phyloP scores from a whole-genome alignment of 306 rosid genomes.

The Alnus glutinosa region DNA sequence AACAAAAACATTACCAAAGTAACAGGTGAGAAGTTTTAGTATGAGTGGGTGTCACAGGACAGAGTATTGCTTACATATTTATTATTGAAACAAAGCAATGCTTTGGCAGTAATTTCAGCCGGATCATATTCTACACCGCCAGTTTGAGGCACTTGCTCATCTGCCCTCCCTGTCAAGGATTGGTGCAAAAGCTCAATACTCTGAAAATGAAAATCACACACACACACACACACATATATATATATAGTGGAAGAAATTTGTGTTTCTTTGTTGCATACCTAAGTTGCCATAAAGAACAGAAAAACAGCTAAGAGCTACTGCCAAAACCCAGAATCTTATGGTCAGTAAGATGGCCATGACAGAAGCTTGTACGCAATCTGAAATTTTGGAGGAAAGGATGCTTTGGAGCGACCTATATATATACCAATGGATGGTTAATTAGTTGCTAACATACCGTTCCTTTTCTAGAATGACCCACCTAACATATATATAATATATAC shows the following conservation, averaged over 20 bases:
- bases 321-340: slow-evolving; percentile 36
- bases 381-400: background rate
- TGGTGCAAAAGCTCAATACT: background rate
- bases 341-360: slow-evolving; percentile 43
- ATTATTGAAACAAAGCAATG: slow-evolving; percentile 79
- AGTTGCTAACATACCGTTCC: slow-evolving; percentile 25
- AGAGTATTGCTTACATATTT: slow-evolving; percentile 51
- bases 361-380: slow-evolving; percentile 26
- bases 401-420: slow-evolving; percentile 23
- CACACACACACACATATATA: no score
- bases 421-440: slow-evolving; percentile 19
- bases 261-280: slow-evolving; percentile 35
- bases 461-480: slow-evolving; percentile 37
- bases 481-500: background rate
- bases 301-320: slow-evolving; percentile 35
- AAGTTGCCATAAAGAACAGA: slow-evolving; percentile 36
- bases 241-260: background rate
- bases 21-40: background rate
- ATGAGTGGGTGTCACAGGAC: background rate
- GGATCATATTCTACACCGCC: slow-evolving; percentile 43
- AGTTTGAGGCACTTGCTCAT: slow-evolving; percentile 31
- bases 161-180: slow-evolving; percentile 48
- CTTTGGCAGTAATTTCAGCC: slow-evolving; percentile 62
- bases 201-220: background rate
- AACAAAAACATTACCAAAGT: background rate